Evolutionary conservation across 371 early-diverging fungal species (phyloP), one percentile per base, ranked within the genome.

Genomic region (Circinella minor): DNA sequence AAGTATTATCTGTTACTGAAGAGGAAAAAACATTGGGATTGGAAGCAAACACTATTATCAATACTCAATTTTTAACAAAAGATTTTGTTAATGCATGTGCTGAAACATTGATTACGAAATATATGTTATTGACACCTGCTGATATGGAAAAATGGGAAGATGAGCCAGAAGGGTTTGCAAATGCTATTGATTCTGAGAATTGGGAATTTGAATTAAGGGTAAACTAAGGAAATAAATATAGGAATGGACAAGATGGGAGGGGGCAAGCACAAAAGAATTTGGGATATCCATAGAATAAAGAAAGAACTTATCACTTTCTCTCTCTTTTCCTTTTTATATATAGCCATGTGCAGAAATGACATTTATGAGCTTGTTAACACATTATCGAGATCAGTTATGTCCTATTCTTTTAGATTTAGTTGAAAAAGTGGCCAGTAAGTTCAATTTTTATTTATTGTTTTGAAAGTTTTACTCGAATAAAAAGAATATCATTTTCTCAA

Each of bases 331-430:
- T 1, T 43, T 34, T 38, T 9, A 1, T 9, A 0, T 54, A 17
- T 74, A 93, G 92, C 85, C 92, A 18, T 95, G 95, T 73, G 92
- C 96, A 3, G 95, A 96, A 78, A 91, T 91, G 64, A 86, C 94
- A 1, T 89, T 96, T 64, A 91, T 91, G 81, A 93, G 89, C 66
- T 70, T 97, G 36, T 79, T 95, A 36, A 81, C 89, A 1, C 86
- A 89, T 14, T 83, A 91, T 63, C 83, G 91, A 5, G 88, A 81
- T 15, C 73, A 86, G 46, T 66, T 94, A 17, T 83, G 86, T 13
- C 94, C 96, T 2, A 79, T 91, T 27, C 61, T 95, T 10, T 71
- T 94, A 0, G 71, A 77, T 27, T 74, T 94, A 61, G 80, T 92
- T 1, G 88, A 86, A 48, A 84, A 83, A 55, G 89, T 88, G 0